A percentile compares a stretch with the other conserved stretches of the same genome.
Conservation (phyloP, 2,329 filamentous ascomycete species). For the Grosmannia clavigera region DNA sequence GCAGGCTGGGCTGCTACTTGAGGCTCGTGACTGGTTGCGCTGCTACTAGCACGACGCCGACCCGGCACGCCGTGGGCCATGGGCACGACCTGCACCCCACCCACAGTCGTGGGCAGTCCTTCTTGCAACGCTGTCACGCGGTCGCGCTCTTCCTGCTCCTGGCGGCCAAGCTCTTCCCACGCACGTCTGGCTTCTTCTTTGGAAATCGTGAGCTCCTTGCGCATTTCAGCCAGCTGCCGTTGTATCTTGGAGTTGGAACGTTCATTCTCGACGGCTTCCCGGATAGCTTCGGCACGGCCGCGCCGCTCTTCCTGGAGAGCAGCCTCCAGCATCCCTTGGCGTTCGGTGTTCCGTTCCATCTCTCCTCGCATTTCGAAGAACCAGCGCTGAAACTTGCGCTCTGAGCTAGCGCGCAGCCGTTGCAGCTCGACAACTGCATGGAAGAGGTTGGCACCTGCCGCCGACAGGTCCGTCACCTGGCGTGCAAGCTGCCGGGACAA, state of each 20-base stretch:
- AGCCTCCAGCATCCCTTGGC: slow-evolving; percentile 66
- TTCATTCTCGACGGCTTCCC: slow-evolving; percentile 53
- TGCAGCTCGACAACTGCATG: slow-evolving; percentile 96
- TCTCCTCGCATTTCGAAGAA: slow-evolving; percentile 91
- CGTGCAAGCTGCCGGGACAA: slow-evolving; percentile 79
- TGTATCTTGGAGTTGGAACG: slow-evolving; percentile 58
- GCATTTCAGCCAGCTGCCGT: slow-evolving; percentile 77
- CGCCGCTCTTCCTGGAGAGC: slow-evolving; percentile 64
- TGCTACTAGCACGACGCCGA: slow-evolving; percentile 31
- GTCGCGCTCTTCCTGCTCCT: slow-evolving; percentile 87
- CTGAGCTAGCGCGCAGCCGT: slow-evolving; percentile 82
- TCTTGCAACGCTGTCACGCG: slow-evolving; percentile 73
- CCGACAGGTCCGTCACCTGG: slow-evolving; percentile 94
- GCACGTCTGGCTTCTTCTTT: slow-evolving; percentile 91
- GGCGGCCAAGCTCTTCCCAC: slow-evolving; percentile 90
- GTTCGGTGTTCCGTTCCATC: slow-evolving; percentile 72
- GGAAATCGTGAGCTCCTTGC: slow-evolving; percentile 83
- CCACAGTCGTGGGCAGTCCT: slow-evolving; percentile 78
- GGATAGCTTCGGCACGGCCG: slow-evolving; percentile 53
- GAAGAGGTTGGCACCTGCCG: slow-evolving; percentile 91
- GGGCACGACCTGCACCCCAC: slow-evolving; percentile 88
- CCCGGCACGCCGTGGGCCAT: slow-evolving; percentile 63
- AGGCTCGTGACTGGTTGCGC: slow-evolving; percentile 21
- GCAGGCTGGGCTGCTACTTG: slow-evolving; percentile 11
- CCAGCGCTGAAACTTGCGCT: slow-evolving; percentile 97